phyloP scores from a whole-genome alignment of 2,329 filamentous ascomycete genomes.

The Beauveria sp. region DNA sequence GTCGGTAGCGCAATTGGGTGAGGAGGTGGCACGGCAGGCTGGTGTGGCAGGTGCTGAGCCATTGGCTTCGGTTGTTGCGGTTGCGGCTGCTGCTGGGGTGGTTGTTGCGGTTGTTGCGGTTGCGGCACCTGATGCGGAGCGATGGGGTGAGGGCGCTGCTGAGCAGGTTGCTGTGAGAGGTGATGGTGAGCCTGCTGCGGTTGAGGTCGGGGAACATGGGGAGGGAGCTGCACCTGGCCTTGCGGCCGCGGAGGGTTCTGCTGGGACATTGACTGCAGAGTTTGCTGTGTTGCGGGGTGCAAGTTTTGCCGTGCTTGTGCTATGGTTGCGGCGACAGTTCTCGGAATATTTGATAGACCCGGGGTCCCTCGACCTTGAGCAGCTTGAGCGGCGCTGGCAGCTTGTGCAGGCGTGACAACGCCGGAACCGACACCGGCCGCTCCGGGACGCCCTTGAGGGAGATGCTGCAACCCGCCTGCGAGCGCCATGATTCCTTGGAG shows the following conservation, averaged over 20 bases:
- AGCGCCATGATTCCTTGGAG: conserved; percentile 54
- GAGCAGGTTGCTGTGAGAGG: conserved; percentile 14
- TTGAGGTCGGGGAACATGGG: conserved; percentile 19
- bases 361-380: conserved; percentile 14
- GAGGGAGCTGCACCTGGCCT: conserved; percentile 21
- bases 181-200: conserved; percentile 12
- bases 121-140: background rate
- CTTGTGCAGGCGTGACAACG: conserved; percentile 27
- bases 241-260: conserved; percentile 9
- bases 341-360: conserved; percentile 14
- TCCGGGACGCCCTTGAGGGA: conserved; percentile 22
- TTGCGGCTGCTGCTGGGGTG: conserved; percentile 9
- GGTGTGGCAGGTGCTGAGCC: background rate
- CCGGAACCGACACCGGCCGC: conserved; percentile 20
- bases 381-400: conserved; percentile 22
- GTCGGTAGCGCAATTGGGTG: conserved; percentile 5
- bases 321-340: conserved; percentile 18
- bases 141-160: conserved; percentile 11
- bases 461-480: conserved; percentile 43
- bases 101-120: conserved; percentile 7
- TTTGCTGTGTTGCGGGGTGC: conserved; percentile 21
- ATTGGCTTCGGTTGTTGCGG: conserved; percentile 12
- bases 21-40: conserved; percentile 4
- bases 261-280: conserved; percentile 1
- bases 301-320: conserved; percentile 20